These are phyloP conservation scores for Claviceps purpurea DNA, from an alignment of 2,329 filamentous ascomycete genomes.

Conservation along the genomic window DNA sequence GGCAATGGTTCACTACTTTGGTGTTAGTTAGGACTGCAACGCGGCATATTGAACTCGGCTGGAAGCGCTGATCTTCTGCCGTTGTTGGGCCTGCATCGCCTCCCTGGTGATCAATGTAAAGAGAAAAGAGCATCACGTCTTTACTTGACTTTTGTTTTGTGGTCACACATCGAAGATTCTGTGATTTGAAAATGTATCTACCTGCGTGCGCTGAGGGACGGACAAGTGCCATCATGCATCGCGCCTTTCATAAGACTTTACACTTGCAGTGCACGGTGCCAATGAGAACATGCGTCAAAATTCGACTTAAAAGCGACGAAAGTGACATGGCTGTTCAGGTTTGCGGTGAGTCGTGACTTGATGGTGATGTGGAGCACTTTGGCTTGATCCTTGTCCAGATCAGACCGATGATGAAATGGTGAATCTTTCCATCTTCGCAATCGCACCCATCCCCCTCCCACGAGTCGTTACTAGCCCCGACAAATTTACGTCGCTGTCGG, in stretches of 20 bases:
- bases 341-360: background rate
- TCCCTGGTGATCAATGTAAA: constrained; percentile 33
- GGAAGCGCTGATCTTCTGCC: constrained; percentile 30
- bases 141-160: constrained; percentile 13
- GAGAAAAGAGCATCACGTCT: constrained; percentile 24
- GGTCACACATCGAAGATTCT: background rate
- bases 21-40: constrained; percentile 39
- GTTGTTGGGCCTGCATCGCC: constrained; percentile 29
- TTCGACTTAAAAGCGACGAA: background rate
- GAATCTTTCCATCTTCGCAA: background rate
- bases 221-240: background rate
- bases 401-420: background rate
- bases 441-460: background rate
- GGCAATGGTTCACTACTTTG: constrained; percentile 36
- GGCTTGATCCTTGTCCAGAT: background rate
- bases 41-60: constrained; percentile 20
- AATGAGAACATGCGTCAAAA: background rate
- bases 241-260: background rate
- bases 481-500: background rate
- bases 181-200: background rate
- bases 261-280: background rate
- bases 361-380: background rate
- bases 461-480: background rate
- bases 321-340: background rate
- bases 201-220: background rate